Percentiles rank a stretch among this genome's conserved stretches.
These are phyloP conservation scores for Ogataea populi-albae DNA, from an alignment of 805 yeast genomes.

Conservation along the genomic window DNA sequence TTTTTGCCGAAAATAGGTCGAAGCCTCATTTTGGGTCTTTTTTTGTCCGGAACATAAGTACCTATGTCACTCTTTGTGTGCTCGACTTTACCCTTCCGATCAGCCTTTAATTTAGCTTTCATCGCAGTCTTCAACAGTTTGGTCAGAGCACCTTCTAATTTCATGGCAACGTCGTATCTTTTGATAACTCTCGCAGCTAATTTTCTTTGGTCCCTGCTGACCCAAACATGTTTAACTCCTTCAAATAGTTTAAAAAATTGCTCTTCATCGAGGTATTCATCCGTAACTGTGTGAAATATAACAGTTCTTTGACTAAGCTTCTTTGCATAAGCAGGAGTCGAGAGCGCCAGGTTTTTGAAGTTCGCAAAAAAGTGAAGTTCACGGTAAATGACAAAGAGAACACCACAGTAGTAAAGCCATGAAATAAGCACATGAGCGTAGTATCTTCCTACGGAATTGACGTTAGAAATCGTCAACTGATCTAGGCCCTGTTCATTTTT, in stretches of 20 bases:
- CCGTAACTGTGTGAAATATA: slow-evolving; percentile 80
- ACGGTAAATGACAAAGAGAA: slow-evolving; percentile 73
- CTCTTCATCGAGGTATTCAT: slow-evolving; percentile 63
- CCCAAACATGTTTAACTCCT: slow-evolving; percentile 81
- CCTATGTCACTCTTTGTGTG: slow-evolving; percentile 47
- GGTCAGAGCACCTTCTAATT: slow-evolving; percentile 67
- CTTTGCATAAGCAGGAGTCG: slow-evolving; percentile 78
- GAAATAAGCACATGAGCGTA: slow-evolving; percentile 84
- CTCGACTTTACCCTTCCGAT: slow-evolving; percentile 56
- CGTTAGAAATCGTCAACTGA: slow-evolving; percentile 73
- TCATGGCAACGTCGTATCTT: slow-evolving; percentile 57
- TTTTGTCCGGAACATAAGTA: slow-evolving; percentile 59
- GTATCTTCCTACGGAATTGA: slow-evolving; percentile 56
- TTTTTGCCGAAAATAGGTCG: slow-evolving; percentile 49
- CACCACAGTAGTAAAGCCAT: slow-evolving; percentile 71
- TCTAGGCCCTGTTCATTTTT: slow-evolving; percentile 66
- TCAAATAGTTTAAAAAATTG: slow-evolving; percentile 73
- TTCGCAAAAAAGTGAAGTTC: slow-evolving; percentile 79
- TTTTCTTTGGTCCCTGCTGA: slow-evolving; percentile 59
- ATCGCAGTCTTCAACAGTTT: slow-evolving; percentile 57
- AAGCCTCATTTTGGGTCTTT: slow-evolving; percentile 59
- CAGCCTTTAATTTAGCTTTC: slow-evolving; percentile 59
- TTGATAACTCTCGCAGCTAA: slow-evolving; percentile 54
- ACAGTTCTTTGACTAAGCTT: slow-evolving; percentile 78
- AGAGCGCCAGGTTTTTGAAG: slow-evolving; percentile 68